These are phyloP conservation scores for Wickerhamia fluorescens DNA, from an alignment of 805 yeast species.

Conservation along the genomic window DNA sequence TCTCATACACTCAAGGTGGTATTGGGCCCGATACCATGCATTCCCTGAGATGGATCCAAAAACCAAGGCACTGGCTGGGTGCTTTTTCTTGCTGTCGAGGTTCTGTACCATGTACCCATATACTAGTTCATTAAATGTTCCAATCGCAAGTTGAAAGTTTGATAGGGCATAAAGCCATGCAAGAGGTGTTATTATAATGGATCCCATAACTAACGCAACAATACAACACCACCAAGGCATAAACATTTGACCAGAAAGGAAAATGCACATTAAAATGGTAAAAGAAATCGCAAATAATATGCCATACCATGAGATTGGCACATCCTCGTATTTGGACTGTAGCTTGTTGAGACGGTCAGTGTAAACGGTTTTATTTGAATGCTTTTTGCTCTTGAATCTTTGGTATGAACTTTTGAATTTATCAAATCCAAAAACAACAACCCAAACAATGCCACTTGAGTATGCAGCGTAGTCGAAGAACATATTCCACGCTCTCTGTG, in stretches of 20 bases:
- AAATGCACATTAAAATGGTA: slow-evolving; percentile 23
- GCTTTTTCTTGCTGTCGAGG: slow-evolving; percentile 18
- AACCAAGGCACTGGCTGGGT: slow-evolving; percentile 43
- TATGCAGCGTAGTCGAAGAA: slow-evolving; percentile 50
- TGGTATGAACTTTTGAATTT: slow-evolving; percentile 13
- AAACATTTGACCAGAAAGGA: slow-evolving; percentile 25
- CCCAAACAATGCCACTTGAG: slow-evolving; percentile 42
- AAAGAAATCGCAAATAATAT: slow-evolving; percentile 31
- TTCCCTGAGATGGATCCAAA: slow-evolving; percentile 49
- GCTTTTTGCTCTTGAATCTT: slow-evolving; percentile 4
- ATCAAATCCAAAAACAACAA: slow-evolving; percentile 29
- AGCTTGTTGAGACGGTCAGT: slow-evolving; percentile 39
- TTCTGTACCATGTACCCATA: slow-evolving; percentile 41
- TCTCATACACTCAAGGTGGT: slow-evolving; percentile 29
- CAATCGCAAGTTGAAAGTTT: slow-evolving; percentile 46
- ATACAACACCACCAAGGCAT: slow-evolving; percentile 40
- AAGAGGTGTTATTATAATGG: slow-evolving; percentile 41
- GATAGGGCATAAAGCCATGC: slow-evolving; percentile 45
- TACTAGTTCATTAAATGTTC: slow-evolving; percentile 43
- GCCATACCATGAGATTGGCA: slow-evolving; percentile 40
- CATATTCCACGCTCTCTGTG: slow-evolving; percentile 44
- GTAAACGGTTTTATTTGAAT: slow-evolving; percentile 6
- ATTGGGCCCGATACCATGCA: slow-evolving; percentile 41
- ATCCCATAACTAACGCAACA: slow-evolving; percentile 38
- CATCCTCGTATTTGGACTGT: slow-evolving; percentile 31